Conservation (phyloP, 2,329 filamentous ascomycete species). For the Grosmannia huntii region DNA sequence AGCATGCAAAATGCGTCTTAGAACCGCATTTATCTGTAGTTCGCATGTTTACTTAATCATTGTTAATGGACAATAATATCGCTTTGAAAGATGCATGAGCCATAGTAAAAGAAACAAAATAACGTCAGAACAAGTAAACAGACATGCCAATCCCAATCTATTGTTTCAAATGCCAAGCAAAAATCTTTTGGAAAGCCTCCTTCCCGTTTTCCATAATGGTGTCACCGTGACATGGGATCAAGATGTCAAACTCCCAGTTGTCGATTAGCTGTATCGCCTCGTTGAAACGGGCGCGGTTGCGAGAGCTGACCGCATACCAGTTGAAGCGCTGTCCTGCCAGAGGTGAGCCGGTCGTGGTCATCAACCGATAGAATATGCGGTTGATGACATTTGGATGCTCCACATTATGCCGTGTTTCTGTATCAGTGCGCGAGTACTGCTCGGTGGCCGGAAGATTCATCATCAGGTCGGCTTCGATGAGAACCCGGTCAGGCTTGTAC, state of each 20-base stretch:
- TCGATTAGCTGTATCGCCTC: constrained; percentile 57
- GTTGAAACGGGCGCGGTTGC: constrained; percentile 56
- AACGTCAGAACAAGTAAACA: not conserved
- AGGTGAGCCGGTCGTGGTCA: constrained; percentile 51
- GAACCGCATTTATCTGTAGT: not conserved
- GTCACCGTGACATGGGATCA: constrained; percentile 92
- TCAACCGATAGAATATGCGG: constrained; percentile 36
- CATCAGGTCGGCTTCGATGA: constrained; percentile 82
- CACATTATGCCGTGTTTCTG: constrained; percentile 17
- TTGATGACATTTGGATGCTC: constrained; percentile 27
- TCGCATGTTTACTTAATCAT: not conserved
- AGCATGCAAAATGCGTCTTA: no score
- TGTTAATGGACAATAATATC: not conserved
- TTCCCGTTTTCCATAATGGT: constrained; percentile 65
- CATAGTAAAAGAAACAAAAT: not conserved
- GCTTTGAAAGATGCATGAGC: not conserved
- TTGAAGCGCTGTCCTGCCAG: constrained; percentile 66
- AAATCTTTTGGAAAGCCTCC: constrained; percentile 61
- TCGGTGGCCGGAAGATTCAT: constrained; percentile 85
- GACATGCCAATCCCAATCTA: not conserved
- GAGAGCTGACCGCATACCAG: constrained; percentile 57
- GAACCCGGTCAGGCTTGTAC: constrained; percentile 63
- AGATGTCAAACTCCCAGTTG: constrained; percentile 69
- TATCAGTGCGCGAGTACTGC: constrained; percentile 56
- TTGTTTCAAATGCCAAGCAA: constrained; percentile 60